Conservation (phyloP, 2,329 filamentous ascomycete genomes). For the Hypoxylon sp. region DNA sequence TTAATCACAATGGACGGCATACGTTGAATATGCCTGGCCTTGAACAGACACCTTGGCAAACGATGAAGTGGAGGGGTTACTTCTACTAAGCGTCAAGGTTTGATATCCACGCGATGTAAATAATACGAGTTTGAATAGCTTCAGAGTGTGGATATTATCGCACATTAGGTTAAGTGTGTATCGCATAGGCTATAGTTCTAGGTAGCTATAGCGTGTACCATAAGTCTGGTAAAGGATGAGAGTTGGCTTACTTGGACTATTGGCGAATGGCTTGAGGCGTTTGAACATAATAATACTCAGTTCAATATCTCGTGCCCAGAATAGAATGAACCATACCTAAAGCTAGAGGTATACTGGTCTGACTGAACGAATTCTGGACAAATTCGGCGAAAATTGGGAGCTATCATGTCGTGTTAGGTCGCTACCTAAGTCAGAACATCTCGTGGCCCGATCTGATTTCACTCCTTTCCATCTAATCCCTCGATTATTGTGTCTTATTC, state of each 20-base stretch:
- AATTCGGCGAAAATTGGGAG: not conserved
- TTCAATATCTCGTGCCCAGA: too few species aligned
- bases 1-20: not conserved
- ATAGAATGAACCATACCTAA: too few species aligned
- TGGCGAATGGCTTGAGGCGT: not conserved
- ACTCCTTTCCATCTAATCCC: not conserved
- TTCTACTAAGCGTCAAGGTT: not conserved
- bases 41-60: not conserved
- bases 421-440: constrained; percentile 1
- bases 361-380: not conserved
- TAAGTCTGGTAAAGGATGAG: not conserved
- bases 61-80: not conserved
- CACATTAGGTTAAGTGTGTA: not conserved
- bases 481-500: constrained; percentile 9
- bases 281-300: not conserved
- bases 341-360: too few species aligned
- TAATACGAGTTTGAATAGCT: too few species aligned
- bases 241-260: not conserved
- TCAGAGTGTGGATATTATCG: not conserved
- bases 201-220: too few species aligned
- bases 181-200: not conserved
- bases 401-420: not conserved
- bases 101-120: too few species aligned
- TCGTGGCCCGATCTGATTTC: constrained; percentile 6
- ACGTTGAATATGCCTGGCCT: not conserved